These are phyloP conservation scores for Eimeria acervulina DNA, from an alignment of 169 alveolate genomes.

Conservation along the genomic window DNA sequence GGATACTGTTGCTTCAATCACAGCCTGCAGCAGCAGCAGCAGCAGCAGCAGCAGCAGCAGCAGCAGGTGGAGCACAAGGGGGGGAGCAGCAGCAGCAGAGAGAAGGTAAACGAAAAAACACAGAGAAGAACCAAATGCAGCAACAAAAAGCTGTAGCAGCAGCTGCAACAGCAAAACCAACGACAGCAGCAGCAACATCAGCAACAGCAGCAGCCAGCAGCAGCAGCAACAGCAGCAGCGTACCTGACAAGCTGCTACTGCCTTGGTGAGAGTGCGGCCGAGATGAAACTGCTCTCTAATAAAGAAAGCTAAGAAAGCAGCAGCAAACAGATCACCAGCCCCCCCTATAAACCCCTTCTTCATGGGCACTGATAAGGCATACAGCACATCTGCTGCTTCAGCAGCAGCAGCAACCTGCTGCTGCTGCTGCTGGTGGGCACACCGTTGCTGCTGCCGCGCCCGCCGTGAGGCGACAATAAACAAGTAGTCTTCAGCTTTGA, in stretches of 20 bases:
- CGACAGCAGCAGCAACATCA: too few species aligned
- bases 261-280: neutral
- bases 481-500: neutral
- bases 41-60: conserved; percentile 32
- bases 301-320: neutral
- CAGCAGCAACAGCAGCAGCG: too few species aligned
- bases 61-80: neutral
- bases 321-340: conserved; percentile 20
- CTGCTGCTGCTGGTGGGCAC: neutral
- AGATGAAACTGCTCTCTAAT: neutral
- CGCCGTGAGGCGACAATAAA: conserved; percentile 1
- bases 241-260: neutral
- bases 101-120: neutral
- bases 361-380: neutral
- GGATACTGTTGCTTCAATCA: neutral
- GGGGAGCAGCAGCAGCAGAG: conserved; percentile 10
- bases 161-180: neutral
- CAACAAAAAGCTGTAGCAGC: neutral
- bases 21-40: conserved; percentile 26
- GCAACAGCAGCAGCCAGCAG: too few species aligned
- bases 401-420: neutral
- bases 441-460: conserved; percentile 26
- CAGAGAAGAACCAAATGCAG: neutral
- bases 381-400: neutral
- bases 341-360: conserved; percentile 8